Evolutionary conservation across 148 eudicot genomes (phyloP).

Genomic region (Rhododendron ferrugineum): DNA sequence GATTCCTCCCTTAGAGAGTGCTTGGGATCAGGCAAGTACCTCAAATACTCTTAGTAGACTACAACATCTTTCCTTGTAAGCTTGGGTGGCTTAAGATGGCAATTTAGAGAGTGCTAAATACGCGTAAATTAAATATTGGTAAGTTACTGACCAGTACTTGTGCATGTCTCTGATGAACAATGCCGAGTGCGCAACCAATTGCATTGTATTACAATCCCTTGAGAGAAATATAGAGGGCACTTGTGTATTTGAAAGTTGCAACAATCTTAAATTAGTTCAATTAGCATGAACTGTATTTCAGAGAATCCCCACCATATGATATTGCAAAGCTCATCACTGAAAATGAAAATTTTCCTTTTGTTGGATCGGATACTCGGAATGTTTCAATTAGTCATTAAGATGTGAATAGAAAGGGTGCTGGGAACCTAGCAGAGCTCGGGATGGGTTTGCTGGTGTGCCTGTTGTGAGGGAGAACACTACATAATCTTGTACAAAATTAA

Average conservation of each 20-base stretch:
- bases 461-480: background rate
- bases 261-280: background rate
- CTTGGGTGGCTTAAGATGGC: background rate
- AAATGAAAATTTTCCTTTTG: background rate
- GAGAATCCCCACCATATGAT: background rate
- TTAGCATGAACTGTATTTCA: background rate
- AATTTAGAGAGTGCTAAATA: background rate
- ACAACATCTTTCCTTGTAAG: background rate
- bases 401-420: background rate
- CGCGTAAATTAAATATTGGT: background rate
- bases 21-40: background rate
- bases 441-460: background rate
- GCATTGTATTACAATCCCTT: background rate
- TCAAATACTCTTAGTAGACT: background rate
- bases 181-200: background rate
- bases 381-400: background rate
- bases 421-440: background rate
- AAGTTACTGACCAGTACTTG: background rate
- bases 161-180: background rate
- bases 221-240: background rate
- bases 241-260: background rate
- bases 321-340: background rate
- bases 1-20: background rate
- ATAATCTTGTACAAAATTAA: background rate
- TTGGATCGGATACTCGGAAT: background rate